These are phyloP conservation scores for Blastocystis sp. DNA, from an alignment of 352 stramenopile genomes.

Conservation along the genomic window DNA sequence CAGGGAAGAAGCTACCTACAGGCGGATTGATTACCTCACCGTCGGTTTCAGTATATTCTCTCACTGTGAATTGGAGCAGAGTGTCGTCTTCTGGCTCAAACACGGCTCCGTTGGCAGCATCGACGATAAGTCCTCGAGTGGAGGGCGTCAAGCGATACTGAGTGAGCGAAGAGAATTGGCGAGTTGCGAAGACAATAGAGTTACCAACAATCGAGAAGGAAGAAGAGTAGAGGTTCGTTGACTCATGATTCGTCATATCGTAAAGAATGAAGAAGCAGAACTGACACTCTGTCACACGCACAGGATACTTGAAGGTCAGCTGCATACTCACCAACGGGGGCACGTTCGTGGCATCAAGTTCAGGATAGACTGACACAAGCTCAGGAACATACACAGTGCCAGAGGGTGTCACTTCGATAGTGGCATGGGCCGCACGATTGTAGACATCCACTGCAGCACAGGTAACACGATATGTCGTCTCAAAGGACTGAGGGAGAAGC, in stretches of 20 bases:
- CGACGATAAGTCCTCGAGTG: not conserved
- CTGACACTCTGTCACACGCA: not conserved
- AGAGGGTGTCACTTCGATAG: not conserved
- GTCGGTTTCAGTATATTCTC: not conserved
- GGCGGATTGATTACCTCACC: not conserved
- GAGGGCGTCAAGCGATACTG: not conserved
- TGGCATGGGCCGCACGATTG: not conserved
- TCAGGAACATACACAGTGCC: not conserved
- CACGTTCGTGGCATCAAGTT: not conserved
- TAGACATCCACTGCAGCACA: not conserved
- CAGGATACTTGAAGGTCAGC: slow-evolving; percentile 20
- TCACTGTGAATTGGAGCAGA: not conserved
- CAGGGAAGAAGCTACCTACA: not conserved
- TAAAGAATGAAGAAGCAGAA: slow-evolving; percentile 55
- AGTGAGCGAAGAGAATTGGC: not conserved
- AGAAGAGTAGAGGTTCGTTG: not conserved
- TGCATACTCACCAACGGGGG: not conserved
- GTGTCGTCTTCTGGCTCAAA: not conserved
- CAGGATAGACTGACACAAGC: not conserved
- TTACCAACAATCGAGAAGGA: not conserved
- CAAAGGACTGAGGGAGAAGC: not conserved
- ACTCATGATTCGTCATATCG: not conserved
- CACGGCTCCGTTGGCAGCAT: not conserved
- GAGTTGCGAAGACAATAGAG: not conserved
- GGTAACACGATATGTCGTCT: not conserved